These are phyloP conservation scores for Penicillium alfredii DNA, from an alignment of 495 filamentous ascomycete genomes.

Conservation along the genomic window DNA sequence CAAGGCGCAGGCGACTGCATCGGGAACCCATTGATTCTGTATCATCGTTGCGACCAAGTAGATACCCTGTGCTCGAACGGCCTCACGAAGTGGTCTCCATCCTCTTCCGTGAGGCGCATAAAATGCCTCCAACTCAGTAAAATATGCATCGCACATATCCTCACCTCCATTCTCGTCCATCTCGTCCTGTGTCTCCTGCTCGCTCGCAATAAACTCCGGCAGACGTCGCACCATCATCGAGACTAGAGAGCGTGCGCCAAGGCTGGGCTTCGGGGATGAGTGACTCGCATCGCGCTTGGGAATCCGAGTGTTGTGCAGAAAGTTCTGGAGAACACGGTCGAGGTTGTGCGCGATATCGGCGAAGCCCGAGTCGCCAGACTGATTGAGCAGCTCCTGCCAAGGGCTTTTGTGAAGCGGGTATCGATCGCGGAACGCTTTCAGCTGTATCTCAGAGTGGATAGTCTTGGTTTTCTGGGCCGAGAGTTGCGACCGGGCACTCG, in stretches of 20 bases:
- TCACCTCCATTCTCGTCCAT: conserved; percentile 41
- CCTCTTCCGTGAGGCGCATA: conserved; percentile 48
- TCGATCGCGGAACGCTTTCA: conserved; percentile 13
- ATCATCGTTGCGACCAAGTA: conserved; percentile 52
- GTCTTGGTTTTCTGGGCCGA: neutral
- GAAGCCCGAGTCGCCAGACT: conserved; percentile 30
- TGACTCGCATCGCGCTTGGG: neutral
- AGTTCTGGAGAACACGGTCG: conserved; percentile 34
- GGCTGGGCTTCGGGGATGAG: neutral
- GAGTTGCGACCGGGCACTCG: conserved; percentile 12
- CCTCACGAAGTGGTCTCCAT: conserved; percentile 59
- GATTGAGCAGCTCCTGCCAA: conserved; percentile 37
- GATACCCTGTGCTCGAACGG: conserved; percentile 64
- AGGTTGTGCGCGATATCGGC: conserved; percentile 35
- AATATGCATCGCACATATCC: conserved; percentile 49
- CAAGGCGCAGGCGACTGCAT: conserved; percentile 27
- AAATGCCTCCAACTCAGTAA: conserved; percentile 59
- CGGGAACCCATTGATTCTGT: conserved; percentile 36
- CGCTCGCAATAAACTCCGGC: conserved; percentile 56
- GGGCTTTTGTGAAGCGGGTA: conserved; percentile 30
- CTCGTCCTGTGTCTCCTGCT: conserved; percentile 52
- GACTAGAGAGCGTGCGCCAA: conserved; percentile 52
- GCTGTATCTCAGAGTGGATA: neutral
- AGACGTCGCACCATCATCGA: conserved; percentile 58
- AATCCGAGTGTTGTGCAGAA: conserved; percentile 32